Evolutionary conservation across 148 eudicot genomes (phyloP), one percentile per base, ranked within the genome.

Genomic region (Amaranthus hypochondriacus): DNA sequence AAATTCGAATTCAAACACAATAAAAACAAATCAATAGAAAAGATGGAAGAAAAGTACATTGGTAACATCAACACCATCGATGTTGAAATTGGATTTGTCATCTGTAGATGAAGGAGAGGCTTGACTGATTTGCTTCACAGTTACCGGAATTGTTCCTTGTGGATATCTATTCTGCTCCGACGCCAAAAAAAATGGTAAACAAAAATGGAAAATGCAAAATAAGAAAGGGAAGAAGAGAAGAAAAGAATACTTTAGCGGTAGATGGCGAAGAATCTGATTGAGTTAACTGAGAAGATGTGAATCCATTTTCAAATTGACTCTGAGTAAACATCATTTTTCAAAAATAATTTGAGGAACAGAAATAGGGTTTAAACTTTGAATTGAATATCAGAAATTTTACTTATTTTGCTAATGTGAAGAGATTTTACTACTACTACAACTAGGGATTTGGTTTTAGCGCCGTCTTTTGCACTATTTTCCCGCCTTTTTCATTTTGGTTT

Each of bases 71-170:
- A 84, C 87, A 2, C 96, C 97, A 56, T 86, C 88, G 66, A 94
- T 79, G 8, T 80, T 72, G 70, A 85, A 88, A 79, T 73, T 86
- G 48, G 90, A 81, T 65, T 89, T 89, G 48, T 87, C 93, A 12
- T 82, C 87, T 0, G 89, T 73, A 4, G 70, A 58, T 2, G 83
- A 80, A 44, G 76, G 92, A 62, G 92, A 86, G 2, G 93, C 93
- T 75, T 88, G 91, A 56, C 91, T 89, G 7, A 94, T 94, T 73
- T 84, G 89, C 90, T 91, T 91, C 79, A 91, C 89, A 1, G 98
- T 88, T 3, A 94, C 70, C 53, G 97, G 98, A 48, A 88, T 77
- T 7, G 79, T 74, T 56, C 88, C 86, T 50, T 83, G 87, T 14
- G 85, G 73, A 44, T 87, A 89, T 11, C 92, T 89, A 77, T 65